Evolutionary conservation across 495 filamentous ascomycete genomes (phyloP), one percentile per base, ranked within the genome.

Genomic region (Lophiostoma macrostomum): DNA sequence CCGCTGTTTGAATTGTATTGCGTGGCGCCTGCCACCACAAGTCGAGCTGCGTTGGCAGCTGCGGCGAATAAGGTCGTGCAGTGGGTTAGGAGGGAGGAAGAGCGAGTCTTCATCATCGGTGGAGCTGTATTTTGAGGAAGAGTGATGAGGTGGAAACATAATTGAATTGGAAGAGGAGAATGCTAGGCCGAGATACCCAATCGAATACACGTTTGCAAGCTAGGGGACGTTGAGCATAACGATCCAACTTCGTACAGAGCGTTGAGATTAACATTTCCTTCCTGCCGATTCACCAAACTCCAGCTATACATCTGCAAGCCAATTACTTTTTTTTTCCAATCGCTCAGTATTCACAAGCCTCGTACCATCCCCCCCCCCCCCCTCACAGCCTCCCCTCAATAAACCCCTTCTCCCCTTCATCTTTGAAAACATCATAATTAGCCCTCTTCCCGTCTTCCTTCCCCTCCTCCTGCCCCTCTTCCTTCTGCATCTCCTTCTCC

Each of bases 1-100:
- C 88, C 90, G 2, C 64, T 84, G 0, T 96, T 96, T 56, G 94
- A 98, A 67, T 75, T 98, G 41, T 98, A 96, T 73, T 91, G 87
- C 65, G 84, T 97, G 6, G 89, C 90, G n/a, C 86, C 86, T 12
- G 81, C 83, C 3, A 83, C 85, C 41, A 79, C 85, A 38, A 85
- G 82, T 56, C 77, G 91, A n/a, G 80, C 83, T 38, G 82, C 83
- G 12, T 75, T 97, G 46, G 87, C 88, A 16, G 85, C 91, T 68
- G 87, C 85, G 16, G 94, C 90, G 11, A 93, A 88, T 55, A 83
- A 85, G 66, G 79, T 97, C 30, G 81, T 90, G 6, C 84, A 88
- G 63, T 99, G 91, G 91, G 84, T 90, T 3, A 82, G 86, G 54
- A 76, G 82, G 48, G 91, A 97, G 66, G 93, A 97, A 69, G 89